A percentile compares a stretch with the other conserved stretches of the same genome.
These are phyloP conservation scores for Talaromyces piceae DNA, from an alignment of 2,329 filamentous ascomycete species.

Conservation along the genomic window DNA sequence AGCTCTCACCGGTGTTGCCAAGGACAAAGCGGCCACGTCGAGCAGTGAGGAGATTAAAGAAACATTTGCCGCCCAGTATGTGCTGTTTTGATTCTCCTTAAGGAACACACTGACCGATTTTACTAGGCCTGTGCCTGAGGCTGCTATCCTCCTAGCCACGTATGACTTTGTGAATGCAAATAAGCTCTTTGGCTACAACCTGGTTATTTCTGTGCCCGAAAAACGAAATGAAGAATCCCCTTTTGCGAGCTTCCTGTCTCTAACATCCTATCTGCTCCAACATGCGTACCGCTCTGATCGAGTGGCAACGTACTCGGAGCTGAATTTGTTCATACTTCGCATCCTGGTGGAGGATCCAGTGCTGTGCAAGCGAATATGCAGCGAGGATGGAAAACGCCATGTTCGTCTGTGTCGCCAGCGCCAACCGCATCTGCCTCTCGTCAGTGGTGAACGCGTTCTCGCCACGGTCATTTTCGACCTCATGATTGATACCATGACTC, in stretches of 20 bases:
- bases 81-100: conserved; percentile 15
- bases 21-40: conserved; percentile 52
- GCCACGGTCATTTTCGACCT: conserved; percentile 74
- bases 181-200: conserved; percentile 84
- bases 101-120: conserved; percentile 19
- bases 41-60: conserved; percentile 75
- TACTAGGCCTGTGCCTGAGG: conserved; percentile 66
- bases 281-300: conserved; percentile 80
- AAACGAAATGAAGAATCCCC: conserved; percentile 61
- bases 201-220: conserved; percentile 59
- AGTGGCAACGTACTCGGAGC: conserved; percentile 72
- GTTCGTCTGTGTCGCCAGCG: conserved; percentile 86
- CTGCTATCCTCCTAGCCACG: conserved; percentile 71
- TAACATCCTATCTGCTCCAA: conserved; percentile 87
- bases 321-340: conserved; percentile 77
- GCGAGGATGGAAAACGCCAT: conserved; percentile 62
- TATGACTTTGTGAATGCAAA: conserved; percentile 95
- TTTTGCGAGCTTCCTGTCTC: conserved; percentile 73
- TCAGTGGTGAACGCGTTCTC: conserved; percentile 64
- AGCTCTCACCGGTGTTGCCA: conserved; percentile 61
- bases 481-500: conserved; percentile 84
- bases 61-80: conserved; percentile 71
- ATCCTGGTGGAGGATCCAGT: conserved; percentile 78
- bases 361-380: conserved; percentile 77
- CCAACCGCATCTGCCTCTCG: conserved; percentile 72